Evolutionary conservation across 2,329 filamentous ascomycete species (phyloP), one percentile per base, ranked within the genome.

Genomic region (Fusarium praegraminearum): DNA sequence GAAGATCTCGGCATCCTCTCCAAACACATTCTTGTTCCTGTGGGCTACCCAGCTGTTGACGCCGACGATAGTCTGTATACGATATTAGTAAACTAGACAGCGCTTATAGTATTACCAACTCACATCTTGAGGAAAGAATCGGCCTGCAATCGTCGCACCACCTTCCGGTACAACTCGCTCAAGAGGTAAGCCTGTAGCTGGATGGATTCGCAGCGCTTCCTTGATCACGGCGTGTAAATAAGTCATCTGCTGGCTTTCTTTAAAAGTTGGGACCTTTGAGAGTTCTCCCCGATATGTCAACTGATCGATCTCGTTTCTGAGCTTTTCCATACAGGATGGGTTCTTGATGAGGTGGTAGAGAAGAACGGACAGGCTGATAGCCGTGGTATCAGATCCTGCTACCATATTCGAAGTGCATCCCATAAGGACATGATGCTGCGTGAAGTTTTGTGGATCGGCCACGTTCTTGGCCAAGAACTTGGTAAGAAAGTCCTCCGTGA

Each of bases 21-120:
- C 72, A 11, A 73, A 74, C 0, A 73, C 43, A 6, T 44, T n/a
- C 2, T 43, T 33, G 24, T 74, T 53, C 7, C 59, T 67, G n/a
- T 74, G 72, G 2, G 69, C 70, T 18, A 74, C 72, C 72, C 72
- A 74, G 3, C 57, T 60, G 16, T 74, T 74, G 51, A 74, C 60
- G 0, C 72, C 72, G 9, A 74, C 68, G 2, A 68, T 62, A 2
- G 70, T 62, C 70, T 74, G 10, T 20, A 3, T 28, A 16, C 6
- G 0, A 18, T 12, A 7, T 44, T 3, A 44, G 9, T 28, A 6
- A 13, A 16, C 5, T 24, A 10, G 7, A 3, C 4, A 13, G 20
- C 6, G 15, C 11, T 11, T 8, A 15, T 5, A 10, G 15, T 3
- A 1, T 20, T 2, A 9, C 1, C 1, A 3, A 68, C 72, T 56